Evolutionary conservation across 2,329 filamentous ascomycete species (phyloP).

Genomic region (Lasiodiplodia hormozganensis): DNA sequence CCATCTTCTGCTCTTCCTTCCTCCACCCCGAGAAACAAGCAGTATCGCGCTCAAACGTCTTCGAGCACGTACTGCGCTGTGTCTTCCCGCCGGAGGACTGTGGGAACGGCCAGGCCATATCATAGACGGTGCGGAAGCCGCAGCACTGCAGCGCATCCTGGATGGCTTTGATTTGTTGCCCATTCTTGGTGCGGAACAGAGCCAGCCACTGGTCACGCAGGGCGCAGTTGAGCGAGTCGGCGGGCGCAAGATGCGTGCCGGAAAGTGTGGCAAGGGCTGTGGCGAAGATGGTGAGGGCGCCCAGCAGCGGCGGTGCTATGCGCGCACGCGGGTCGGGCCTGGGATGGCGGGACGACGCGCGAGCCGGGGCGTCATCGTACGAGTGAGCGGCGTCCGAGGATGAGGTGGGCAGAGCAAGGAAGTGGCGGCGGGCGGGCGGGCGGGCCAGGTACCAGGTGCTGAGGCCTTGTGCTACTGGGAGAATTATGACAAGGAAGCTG

Average conservation of each 20-base stretch:
- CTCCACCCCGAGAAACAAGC: slow-evolving; percentile 62
- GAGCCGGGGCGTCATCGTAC: slow-evolving; percentile 30
- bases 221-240: slow-evolving; percentile 51
- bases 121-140: slow-evolving; percentile 61
- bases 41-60: slow-evolving; percentile 51
- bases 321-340: slow-evolving; percentile 21
- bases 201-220: slow-evolving; percentile 61
- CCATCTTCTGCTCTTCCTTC: slow-evolving; percentile 54
- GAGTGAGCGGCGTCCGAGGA: neutral
- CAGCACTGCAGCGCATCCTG: slow-evolving; percentile 71
- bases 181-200: slow-evolving; percentile 59
- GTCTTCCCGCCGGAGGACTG: slow-evolving; percentile 26
- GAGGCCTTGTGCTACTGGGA: slow-evolving; percentile 45
- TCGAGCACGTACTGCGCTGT: slow-evolving; percentile 47
- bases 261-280: slow-evolving; percentile 47
- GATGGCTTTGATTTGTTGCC: slow-evolving; percentile 58
- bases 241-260: slow-evolving; percentile 40
- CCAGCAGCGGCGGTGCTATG: slow-evolving; percentile 30
- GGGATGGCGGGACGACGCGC: neutral
- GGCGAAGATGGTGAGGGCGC: slow-evolving; percentile 41
- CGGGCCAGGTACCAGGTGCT: slow-evolving; percentile 35
- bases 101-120: slow-evolving; percentile 67
- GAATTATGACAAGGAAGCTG: slow-evolving; percentile 43
- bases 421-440: neutral
- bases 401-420: slow-evolving; percentile 37